phyloP scores from a whole-genome alignment of 371 early-diverging fungal genomes.

The Fennellomyces sp. region DNA sequence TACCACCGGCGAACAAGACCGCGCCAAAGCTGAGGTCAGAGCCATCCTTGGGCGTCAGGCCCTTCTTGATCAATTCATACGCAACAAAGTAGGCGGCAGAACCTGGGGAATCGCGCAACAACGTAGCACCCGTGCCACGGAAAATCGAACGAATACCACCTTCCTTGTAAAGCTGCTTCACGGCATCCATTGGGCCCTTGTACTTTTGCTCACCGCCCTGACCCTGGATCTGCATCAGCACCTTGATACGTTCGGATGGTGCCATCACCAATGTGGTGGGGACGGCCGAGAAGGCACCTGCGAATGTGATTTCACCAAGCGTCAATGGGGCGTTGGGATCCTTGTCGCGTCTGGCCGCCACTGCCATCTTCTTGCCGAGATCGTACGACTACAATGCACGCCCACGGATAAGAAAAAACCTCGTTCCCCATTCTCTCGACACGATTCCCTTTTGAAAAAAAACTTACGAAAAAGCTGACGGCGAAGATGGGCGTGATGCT shows the following conservation, averaged over 20 bases:
- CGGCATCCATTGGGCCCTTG: slow-evolving; percentile 85
- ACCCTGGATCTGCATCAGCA: slow-evolving; percentile 81
- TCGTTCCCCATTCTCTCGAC: too few relatives aligned
- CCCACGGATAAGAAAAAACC: too few relatives aligned
- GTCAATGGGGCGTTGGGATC: slow-evolving; percentile 55
- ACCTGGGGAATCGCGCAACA: slow-evolving; percentile 93
- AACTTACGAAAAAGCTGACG: slow-evolving; percentile 75
- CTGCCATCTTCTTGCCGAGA: slow-evolving; percentile 72
- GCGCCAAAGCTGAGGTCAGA: slow-evolving; percentile 76
- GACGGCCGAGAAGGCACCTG: slow-evolving; percentile 95
- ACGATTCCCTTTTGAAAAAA: too few relatives aligned
- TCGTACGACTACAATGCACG: slow-evolving; percentile 75
- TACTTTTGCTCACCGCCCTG: slow-evolving; percentile 60
- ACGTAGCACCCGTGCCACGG: slow-evolving; percentile 93
- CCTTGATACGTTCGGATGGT: slow-evolving; percentile 96
- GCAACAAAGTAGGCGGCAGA: slow-evolving; percentile 97
- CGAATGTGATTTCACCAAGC: slow-evolving; percentile 83
- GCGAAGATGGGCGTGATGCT: slow-evolving; percentile 96
- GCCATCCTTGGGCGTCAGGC: slow-evolving; percentile 77
- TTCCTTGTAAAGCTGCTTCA: slow-evolving; percentile 70
- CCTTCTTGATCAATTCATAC: slow-evolving; percentile 88
- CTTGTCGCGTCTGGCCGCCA: slow-evolving; percentile 61
- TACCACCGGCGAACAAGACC: slow-evolving; percentile 95
- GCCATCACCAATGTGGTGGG: slow-evolving; percentile 94
- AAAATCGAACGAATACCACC: slow-evolving; percentile 86